Conservation (phyloP, 116 monocot genomes). For the Cymodocea nodosa region DNA sequence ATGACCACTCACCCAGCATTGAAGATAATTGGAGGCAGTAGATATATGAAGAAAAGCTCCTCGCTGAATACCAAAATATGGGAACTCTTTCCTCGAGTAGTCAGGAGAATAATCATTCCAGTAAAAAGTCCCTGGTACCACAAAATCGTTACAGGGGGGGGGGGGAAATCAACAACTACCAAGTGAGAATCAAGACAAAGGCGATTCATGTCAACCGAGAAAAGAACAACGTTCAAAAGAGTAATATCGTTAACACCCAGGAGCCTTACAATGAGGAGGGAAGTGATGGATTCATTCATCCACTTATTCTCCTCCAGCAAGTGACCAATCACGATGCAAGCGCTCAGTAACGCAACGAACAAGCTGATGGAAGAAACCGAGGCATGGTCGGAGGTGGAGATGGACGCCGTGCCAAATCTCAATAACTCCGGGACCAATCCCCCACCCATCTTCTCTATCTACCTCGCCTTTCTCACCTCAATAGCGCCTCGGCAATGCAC, state of each 20-base stretch:
- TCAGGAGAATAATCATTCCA: slow-evolving; percentile 36
- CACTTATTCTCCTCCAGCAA: slow-evolving; percentile 57
- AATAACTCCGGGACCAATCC: slow-evolving; percentile 8
- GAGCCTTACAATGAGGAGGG: slow-evolving; percentile 43
- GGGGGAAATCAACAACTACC: neutral
- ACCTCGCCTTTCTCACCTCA: neutral
- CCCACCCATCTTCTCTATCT: slow-evolving; percentile 5
- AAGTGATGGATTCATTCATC: slow-evolving; percentile 74
- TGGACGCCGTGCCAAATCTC: slow-evolving; percentile 4
- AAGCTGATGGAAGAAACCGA: slow-evolving; percentile 52
- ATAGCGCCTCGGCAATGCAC: too few relatives aligned
- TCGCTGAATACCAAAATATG: slow-evolving; percentile 54
- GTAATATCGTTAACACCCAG: neutral
- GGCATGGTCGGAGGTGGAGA: slow-evolving; percentile 25
- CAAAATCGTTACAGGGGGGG: neutral
- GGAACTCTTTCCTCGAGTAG: slow-evolving; percentile 33
- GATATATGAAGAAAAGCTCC: slow-evolving; percentile 60
- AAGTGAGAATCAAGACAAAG: neutral
- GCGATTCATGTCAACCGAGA: too few relatives aligned
- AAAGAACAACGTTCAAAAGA: neutral
- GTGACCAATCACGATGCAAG: slow-evolving; percentile 67
- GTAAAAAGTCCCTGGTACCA: slow-evolving; percentile 34
- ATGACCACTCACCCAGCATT: slow-evolving; percentile 39
- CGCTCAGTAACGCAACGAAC: slow-evolving; percentile 48
- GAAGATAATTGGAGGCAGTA: slow-evolving; percentile 61